phyloP scores from a whole-genome alignment of 169 alveolate species.

The Plasmodium sp. region DNA sequence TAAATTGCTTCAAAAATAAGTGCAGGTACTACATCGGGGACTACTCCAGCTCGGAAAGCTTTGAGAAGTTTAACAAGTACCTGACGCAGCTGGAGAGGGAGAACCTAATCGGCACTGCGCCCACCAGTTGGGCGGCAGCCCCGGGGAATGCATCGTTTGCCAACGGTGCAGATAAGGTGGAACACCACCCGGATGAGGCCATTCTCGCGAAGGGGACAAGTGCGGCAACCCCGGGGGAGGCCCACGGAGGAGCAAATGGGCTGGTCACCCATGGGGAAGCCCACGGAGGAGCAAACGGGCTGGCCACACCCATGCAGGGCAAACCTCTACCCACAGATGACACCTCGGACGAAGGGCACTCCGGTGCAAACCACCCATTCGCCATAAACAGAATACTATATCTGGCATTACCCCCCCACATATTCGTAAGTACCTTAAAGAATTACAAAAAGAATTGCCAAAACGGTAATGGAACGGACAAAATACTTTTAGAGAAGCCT shows the following conservation, averaged over 20 bases:
- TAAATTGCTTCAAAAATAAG: constrained; percentile 47
- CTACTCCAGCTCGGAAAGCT: constrained; percentile 25
- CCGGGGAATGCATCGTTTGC: background rate
- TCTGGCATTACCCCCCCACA: constrained; percentile 82
- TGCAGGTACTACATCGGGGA: constrained; percentile 53
- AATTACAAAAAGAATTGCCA: constrained; percentile 48
- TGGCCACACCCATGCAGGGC: background rate
- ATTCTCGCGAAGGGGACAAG: background rate
- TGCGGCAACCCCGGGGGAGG: background rate
- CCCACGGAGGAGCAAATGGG: background rate
- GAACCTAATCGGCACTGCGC: constrained; percentile 2
- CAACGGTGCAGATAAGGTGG: background rate
- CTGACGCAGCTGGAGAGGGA: constrained; percentile 36
- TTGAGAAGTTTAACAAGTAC: constrained; percentile 31
- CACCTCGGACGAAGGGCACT: background rate
- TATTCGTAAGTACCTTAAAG: constrained; percentile 64
- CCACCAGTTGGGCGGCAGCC: background rate
- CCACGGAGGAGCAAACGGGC: background rate
- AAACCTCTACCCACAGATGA: background rate
- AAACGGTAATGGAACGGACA: constrained; percentile 74
- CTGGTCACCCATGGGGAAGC: background rate
- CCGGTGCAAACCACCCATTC: background rate
- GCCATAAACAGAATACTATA: constrained; percentile 74
- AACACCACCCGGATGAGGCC: background rate
- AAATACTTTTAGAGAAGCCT: constrained; percentile 81